phyloP scores from a whole-genome alignment of 2,329 filamentous ascomycete genomes.

The Phaeosphaeriaceae sp. region DNA sequence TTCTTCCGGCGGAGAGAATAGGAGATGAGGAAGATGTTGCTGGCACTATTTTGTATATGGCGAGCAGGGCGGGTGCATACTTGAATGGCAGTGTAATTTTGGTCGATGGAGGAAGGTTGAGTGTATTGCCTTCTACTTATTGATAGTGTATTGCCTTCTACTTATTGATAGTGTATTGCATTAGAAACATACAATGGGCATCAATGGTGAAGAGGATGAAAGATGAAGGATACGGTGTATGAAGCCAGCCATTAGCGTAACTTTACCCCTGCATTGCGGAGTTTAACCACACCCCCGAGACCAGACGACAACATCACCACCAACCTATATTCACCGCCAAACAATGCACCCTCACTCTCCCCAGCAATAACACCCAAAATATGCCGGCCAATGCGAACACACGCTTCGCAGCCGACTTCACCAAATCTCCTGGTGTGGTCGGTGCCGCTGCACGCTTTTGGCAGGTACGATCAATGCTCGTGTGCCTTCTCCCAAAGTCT shows the following conservation, averaged over 20 bases:
- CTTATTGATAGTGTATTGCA: constrained; percentile 61
- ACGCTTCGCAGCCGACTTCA: constrained; percentile 30
- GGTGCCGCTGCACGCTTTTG: constrained; percentile 59
- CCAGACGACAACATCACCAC: not conserved
- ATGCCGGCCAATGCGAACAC: constrained; percentile 38
- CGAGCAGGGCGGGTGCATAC: constrained; percentile 68
- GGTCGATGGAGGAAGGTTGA: constrained; percentile 68
- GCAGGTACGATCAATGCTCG: constrained; percentile 43
- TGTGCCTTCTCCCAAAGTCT: not conserved
- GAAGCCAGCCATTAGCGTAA: not conserved
- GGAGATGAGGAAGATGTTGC: constrained; percentile 69
- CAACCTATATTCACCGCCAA: constrained; percentile 6
- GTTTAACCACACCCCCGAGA: constrained; percentile 29
- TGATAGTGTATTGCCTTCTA: constrained; percentile 59
- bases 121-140: constrained; percentile 62
- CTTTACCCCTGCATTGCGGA: constrained; percentile 20
- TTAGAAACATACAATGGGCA: too few species aligned
- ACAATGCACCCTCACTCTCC: constrained; percentile 32
- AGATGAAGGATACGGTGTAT: too few species aligned
- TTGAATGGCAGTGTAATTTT: constrained; percentile 68
- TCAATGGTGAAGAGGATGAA: too few species aligned
- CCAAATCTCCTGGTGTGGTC: constrained; percentile 48
- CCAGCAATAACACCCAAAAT: constrained; percentile 13
- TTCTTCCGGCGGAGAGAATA: constrained; percentile 61
- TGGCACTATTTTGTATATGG: constrained; percentile 69